These are phyloP conservation scores for Hysterangium stoloniferum DNA, from an alignment of 768 basidiomycete genomes.

Conservation along the genomic window DNA sequence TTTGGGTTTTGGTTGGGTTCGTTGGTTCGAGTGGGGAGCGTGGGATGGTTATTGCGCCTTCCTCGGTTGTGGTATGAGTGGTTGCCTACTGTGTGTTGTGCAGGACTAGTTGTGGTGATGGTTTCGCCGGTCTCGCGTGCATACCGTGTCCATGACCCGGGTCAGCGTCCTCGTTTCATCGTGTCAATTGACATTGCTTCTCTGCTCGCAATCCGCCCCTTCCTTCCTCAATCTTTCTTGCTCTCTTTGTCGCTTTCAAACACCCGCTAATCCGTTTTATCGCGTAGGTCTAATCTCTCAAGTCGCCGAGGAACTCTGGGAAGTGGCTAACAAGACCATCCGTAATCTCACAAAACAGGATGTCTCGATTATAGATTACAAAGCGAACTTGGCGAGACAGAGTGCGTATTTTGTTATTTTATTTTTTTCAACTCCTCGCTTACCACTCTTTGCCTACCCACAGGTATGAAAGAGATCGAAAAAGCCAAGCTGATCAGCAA, in stretches of 20 bases:
- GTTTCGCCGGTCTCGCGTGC: no score
- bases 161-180: no score
- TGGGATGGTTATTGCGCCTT: not conserved
- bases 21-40: not conserved
- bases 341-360: constrained; percentile 84
- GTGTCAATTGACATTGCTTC: no score
- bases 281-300: constrained; percentile 81
- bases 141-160: no score
- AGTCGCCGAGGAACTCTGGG: constrained; percentile 98
- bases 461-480: constrained; percentile 80
- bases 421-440: constrained; percentile 1
- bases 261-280: no score
- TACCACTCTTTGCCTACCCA: not conserved
- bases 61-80: no score
- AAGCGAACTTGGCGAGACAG: constrained; percentile 74
- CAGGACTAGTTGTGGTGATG: no score
- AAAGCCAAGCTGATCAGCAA: constrained; percentile 93
- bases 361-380: constrained; percentile 90
- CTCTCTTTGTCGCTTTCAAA: constrained; percentile 7
- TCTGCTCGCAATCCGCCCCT: not conserved
- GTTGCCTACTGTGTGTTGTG: no score
- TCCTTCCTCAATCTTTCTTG: constrained; percentile 6
- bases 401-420: constrained; percentile 38
- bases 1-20: not conserved
- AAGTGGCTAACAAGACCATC: constrained; percentile 92